A percentile compares a stretch with the other conserved stretches of the same genome.
phyloP scores from a whole-genome alignment of 1,284 basidiomycete genomes.

The Hemileia vastatrix region DNA sequence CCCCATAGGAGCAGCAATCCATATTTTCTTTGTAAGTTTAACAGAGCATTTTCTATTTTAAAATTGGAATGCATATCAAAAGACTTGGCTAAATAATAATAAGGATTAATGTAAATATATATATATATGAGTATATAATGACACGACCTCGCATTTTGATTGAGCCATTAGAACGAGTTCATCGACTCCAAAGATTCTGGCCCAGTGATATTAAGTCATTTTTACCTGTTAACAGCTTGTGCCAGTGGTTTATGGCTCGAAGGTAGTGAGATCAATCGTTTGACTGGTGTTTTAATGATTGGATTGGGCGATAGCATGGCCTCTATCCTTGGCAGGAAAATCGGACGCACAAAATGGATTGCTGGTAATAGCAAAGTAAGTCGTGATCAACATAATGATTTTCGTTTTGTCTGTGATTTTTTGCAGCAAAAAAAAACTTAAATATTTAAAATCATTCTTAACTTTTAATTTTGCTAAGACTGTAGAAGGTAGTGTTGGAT shows the following conservation, averaged over 20 bases:
- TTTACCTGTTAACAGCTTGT: constrained; percentile 91
- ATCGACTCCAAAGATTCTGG: constrained; percentile 90
- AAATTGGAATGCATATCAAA: no score
- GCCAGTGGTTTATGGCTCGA: constrained; percentile 91
- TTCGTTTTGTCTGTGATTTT: no score
- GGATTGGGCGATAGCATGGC: constrained; percentile 92
- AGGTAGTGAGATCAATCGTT: constrained; percentile 52
- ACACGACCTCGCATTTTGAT: no score
- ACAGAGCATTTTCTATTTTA: no score
- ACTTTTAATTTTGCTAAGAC: no score
- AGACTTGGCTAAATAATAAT: no score
- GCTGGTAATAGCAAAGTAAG: constrained; percentile 8
- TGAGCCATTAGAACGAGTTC: constrained; percentile 81
- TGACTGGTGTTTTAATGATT: constrained; percentile 78
- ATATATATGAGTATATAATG: no score
- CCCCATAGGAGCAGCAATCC: constrained; percentile 84
- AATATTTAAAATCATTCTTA: no score
- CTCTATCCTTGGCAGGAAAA: constrained; percentile 75
- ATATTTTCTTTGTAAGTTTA: constrained; percentile 65
- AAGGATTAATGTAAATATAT: no score
- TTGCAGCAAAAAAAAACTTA: no score
- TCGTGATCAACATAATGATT: not conserved
- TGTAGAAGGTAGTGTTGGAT: no score
- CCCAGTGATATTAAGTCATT: constrained; percentile 92
- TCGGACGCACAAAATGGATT: constrained; percentile 75